Evolutionary conservation across 371 early-diverging fungal species (phyloP).

Genomic region (Saksenaea oblongispora): DNA sequence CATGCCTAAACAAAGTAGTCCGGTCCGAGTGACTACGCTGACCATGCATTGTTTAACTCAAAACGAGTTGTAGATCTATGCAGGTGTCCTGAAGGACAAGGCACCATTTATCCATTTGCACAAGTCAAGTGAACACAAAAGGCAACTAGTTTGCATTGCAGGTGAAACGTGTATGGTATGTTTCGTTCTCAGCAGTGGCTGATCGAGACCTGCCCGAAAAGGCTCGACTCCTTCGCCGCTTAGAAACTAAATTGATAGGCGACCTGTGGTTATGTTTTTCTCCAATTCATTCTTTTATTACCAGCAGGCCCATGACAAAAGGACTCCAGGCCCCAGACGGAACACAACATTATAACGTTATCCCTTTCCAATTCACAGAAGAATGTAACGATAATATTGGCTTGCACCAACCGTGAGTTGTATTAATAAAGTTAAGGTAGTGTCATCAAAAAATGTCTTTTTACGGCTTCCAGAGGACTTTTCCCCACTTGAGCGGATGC

Average conservation of each 20-base stretch:
- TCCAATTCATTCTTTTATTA: neutral
- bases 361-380: constrained; percentile 46
- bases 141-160: neutral
- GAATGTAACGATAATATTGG: constrained; percentile 25
- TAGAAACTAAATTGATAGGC: neutral
- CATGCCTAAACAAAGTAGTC: too few species aligned
- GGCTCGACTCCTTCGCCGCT: neutral
- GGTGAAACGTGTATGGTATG: neutral
- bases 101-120: too few species aligned
- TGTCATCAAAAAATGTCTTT: constrained; percentile 42
- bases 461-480: constrained; percentile 40
- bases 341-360: constrained; percentile 26
- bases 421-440: constrained; percentile 15
- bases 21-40: too few species aligned
- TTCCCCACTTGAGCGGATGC: constrained; percentile 45
- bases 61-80: too few species aligned
- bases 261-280: neutral
- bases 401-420: neutral
- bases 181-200: constrained; percentile 5
- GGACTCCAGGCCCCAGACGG: constrained; percentile 25
- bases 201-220: neutral
- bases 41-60: too few species aligned
- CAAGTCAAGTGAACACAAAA: too few species aligned
- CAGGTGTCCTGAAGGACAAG: too few species aligned
- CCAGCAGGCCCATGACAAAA: neutral